phyloP scores from a whole-genome alignment of 495 filamentous ascomycete species.

The Aspergillus diversus region DNA sequence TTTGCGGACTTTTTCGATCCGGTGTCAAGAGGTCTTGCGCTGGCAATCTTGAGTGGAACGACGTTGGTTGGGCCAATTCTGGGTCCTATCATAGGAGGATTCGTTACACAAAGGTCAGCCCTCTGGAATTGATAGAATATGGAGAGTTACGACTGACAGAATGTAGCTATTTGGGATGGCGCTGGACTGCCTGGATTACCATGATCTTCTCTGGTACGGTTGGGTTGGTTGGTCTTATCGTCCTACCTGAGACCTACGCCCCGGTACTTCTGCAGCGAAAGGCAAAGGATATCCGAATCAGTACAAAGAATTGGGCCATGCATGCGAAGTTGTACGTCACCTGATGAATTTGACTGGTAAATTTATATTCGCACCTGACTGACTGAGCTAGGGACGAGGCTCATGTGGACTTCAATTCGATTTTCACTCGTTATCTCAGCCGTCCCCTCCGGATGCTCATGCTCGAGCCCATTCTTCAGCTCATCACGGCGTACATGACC shows the following conservation, averaged over 20 bases:
- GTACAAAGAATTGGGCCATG: slow-evolving; percentile 61
- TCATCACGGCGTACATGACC: slow-evolving; percentile 41
- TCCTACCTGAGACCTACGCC: slow-evolving; percentile 58
- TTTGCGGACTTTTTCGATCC: slow-evolving; percentile 62
- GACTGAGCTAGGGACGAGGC: too few species aligned
- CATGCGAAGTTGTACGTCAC: slow-evolving; percentile 28
- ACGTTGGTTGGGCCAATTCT: slow-evolving; percentile 58
- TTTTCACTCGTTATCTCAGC: slow-evolving; percentile 40
- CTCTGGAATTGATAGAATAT: too few species aligned
- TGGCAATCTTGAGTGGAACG: slow-evolving; percentile 54
- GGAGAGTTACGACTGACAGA: too few species aligned
- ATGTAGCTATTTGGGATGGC: slow-evolving; percentile 52
- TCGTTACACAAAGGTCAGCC: slow-evolving; percentile 40
- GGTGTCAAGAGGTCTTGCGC: slow-evolving; percentile 57
- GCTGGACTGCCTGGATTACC: slow-evolving; percentile 62
- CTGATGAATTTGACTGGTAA: background rate
- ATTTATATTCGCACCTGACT: background rate
- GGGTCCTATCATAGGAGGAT: slow-evolving; percentile 60
- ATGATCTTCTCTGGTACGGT: slow-evolving; percentile 53
- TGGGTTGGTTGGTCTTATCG: slow-evolving; percentile 41
- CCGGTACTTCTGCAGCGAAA: slow-evolving; percentile 52
- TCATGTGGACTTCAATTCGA: slow-evolving; percentile 30
- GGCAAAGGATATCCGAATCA: slow-evolving; percentile 52
- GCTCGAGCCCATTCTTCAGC: slow-evolving; percentile 42
- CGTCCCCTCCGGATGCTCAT: slow-evolving; percentile 38